A percentile compares a stretch with the other conserved stretches of the same genome.
Conservation (phyloP, 78 protist species). For the Guillardia theta region DNA sequence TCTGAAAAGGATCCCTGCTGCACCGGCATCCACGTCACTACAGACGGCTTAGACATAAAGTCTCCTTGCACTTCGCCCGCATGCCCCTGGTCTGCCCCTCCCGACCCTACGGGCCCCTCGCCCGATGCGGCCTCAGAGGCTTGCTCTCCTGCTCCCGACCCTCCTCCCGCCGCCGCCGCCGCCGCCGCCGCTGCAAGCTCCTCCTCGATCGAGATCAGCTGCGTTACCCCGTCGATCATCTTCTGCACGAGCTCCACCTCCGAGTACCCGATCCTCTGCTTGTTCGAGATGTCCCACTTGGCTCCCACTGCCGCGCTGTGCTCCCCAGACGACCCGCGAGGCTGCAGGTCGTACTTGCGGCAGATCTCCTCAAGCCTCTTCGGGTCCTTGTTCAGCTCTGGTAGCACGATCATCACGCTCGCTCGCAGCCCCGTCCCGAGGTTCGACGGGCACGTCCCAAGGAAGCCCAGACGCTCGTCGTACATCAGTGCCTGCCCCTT, state of each 20-base stretch:
- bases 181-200: neutral
- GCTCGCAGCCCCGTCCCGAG: neutral
- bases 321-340: neutral
- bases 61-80: no score
- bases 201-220: neutral
- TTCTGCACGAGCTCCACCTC: neutral
- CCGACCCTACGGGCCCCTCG: no score
- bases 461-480: neutral
- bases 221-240: neutral
- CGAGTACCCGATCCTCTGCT: neutral
- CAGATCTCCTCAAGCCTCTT: neutral
- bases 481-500: neutral
- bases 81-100: no score
- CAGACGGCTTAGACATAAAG: no score
- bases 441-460: constrained; percentile 46
- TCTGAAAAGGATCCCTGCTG: no score
- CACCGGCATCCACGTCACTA: no score
- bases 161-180: neutral
- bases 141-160: no score
- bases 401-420: neutral
- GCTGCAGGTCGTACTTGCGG: neutral
- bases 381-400: constrained; percentile 30
- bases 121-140: no score
- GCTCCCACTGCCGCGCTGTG: neutral
- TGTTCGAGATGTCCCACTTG: neutral